Conservation (phyloP, 2,329 filamentous ascomycete genomes). For the Magnaporthiopsis poae region DNA sequence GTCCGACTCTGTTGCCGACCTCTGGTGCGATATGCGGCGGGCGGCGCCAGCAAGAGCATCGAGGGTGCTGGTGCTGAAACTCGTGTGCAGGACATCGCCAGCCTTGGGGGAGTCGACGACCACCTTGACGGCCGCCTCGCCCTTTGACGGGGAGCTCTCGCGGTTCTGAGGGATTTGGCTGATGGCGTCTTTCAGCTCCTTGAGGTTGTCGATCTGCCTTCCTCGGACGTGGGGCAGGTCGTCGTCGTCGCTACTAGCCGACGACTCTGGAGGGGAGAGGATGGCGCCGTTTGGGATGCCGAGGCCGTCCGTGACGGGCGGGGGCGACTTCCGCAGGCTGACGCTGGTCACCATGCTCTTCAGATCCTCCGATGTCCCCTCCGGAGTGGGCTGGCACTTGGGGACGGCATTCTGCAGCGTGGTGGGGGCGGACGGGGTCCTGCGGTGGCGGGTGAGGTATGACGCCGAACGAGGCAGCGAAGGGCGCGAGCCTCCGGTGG, state of each 20-base stretch:
- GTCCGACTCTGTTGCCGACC: conserved; percentile 47
- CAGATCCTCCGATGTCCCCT: conserved; percentile 40
- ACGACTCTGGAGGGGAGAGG: conserved; percentile 84
- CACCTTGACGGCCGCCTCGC: not conserved
- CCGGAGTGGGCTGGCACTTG: conserved; percentile 33
- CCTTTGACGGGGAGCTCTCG: conserved; percentile 42
- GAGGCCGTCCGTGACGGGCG: conserved; percentile 62
- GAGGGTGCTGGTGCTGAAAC: conserved; percentile 37
- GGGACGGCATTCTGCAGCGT: conserved; percentile 20
- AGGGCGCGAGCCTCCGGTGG: conserved; percentile 37
- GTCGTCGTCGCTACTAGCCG: conserved; percentile 78
- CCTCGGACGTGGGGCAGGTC: conserved; percentile 38
- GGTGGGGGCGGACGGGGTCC: conserved; percentile 39
- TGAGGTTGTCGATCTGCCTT: conserved; percentile 42
- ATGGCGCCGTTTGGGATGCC: conserved; percentile 74
- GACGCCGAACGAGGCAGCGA: conserved; percentile 54
- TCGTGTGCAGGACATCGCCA: conserved; percentile 25
- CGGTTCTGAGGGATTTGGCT: conserved; percentile 64
- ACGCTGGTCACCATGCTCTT: conserved; percentile 35
- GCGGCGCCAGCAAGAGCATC: conserved; percentile 29
- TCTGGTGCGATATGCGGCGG: conserved; percentile 38
- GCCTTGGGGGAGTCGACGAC: conserved; percentile 1
- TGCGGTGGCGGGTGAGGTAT: conserved; percentile 54
- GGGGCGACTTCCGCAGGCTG: conserved; percentile 71
- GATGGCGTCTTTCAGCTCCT: conserved; percentile 72